Base-by-base conservation (phyloP, 179 eudicot species). In the Monotropa hypopitys region DNA sequence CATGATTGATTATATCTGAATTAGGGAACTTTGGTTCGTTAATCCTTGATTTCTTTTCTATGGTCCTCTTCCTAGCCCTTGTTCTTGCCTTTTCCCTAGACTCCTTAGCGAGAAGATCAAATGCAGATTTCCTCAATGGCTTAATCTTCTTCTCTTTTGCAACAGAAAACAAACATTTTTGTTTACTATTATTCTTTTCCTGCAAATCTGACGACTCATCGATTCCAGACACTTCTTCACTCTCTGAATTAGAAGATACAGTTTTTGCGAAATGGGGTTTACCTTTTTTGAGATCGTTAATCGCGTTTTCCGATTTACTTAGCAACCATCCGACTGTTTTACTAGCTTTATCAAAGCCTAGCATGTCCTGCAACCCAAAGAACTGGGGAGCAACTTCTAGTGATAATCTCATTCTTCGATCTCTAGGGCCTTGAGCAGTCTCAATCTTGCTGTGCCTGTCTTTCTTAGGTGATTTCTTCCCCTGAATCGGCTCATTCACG, bases 391-490 rank as follows among this genome's bases (percentile, higher is more conserved):
- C 86, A 26, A 87, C 83, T 11, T 81, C 80, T 6, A 87, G 84
- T 11, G 89, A 87, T 72, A 87, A 26, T 13, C 89, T 75, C 83
- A 87, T 83, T 28, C 89, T 79, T 43, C 89, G 56, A 80, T 87
- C 89, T 54, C 89, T 80, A 0, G 81, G 82, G 10, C 89, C 89
- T 2, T 78, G 83, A 21, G 86, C 85, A 0, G 89, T 87, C 53
- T 77, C 70, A 62, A 87, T 87, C 85, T 87, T 87, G 87, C 89
- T 84, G 85, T 85, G 89, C 35, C 89, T 54, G 65, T 87, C 88
- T 30, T 83, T 87, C 73, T 85, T 83, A 10, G 77, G 62, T n/a
- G 75, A 2, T 62, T 79, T 78, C 75, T 76, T 81, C 21, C 35
- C 62, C 7, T 26, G 74, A n/a, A 35, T 30, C 1, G 9, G 40